Evolutionary conservation across 1,284 basidiomycete species (phyloP), one percentile per base, ranked within the genome.

Genomic region (Rhizopogon parksii): DNA sequence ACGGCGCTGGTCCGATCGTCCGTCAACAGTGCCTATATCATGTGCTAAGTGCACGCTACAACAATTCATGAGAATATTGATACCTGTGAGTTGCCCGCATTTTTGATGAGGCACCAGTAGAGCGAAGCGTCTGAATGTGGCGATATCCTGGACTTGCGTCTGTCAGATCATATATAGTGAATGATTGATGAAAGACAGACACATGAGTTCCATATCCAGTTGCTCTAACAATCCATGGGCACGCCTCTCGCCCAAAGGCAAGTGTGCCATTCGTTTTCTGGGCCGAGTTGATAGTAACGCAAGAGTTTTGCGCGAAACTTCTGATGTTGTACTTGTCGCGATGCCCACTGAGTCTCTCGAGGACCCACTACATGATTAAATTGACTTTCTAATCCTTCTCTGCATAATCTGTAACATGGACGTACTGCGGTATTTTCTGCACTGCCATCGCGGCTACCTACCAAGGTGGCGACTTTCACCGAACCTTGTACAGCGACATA

Each of bases 251-350:
- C 17, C 30, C 42, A n/a, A 30, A 32, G 3, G 30, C 9, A 30
- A 32, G 42, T 9, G 30, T 15, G 8, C 17, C 17, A 14, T 30
- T 43, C 19, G 27, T 43, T 43, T 43, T 32, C 25, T 43, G 42
- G 17, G 5, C 7, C 19, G 17, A 32, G 17, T 32, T 19, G 30
- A 21, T 17, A 43, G 42, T 21, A 9, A 24, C 42, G 19, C 32
- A 43, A 2, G 42, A 32, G 30, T 43, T 43, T 2, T 43, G 30
- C 17, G 42, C 17, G 7, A 43, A 43, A 32, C 14, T 43, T 32
- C 42, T 43, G 12, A 43, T 43, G 30, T 43, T 43, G 30, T 43
- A 43, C 30, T 21, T 43, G 42, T 43, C 42, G 42, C 32, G 30
- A 14, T 43, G 12, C 30, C 42, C 42, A n/a, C 42, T 43, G 42